Evolutionary conservation across 805 yeast species (phyloP).

Genomic region (Metschnikowia baotianmanensis): DNA sequence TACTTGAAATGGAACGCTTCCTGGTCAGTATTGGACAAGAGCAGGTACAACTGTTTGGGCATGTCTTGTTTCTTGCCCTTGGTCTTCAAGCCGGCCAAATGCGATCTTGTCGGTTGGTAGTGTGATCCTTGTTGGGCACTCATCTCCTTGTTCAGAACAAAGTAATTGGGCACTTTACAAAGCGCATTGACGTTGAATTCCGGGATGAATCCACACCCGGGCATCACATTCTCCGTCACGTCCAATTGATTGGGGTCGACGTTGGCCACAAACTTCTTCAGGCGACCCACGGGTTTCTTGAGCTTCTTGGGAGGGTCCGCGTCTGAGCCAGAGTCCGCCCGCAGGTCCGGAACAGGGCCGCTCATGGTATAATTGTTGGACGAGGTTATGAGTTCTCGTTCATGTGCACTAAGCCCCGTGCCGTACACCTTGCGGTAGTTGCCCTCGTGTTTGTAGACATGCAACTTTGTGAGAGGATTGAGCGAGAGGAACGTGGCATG

Average conservation of each 20-base stretch:
- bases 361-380: conserved; percentile 28
- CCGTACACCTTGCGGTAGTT: conserved; percentile 18
- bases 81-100: conserved; percentile 13
- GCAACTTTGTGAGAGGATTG: conserved; percentile 33
- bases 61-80: conserved; percentile 28
- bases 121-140: conserved; percentile 21
- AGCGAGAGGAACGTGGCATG: conserved; percentile 38
- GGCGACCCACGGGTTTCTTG: conserved; percentile 24
- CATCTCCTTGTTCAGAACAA: conserved; percentile 30
- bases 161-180: conserved; percentile 44
- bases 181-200: conserved; percentile 40
- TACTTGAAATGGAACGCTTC: conserved; percentile 38
- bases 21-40: conserved; percentile 34
- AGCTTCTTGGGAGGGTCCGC: conserved; percentile 6
- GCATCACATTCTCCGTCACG: conserved; percentile 37
- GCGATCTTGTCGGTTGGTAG: conserved; percentile 12
- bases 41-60: conserved; percentile 35
- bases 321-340: neutral
- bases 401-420: conserved; percentile 30
- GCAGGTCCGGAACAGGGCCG: neutral
- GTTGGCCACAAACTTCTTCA: conserved; percentile 29
- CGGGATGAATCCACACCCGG: conserved; percentile 44
- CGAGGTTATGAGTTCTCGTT: conserved; percentile 33
- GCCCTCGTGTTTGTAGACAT: conserved; percentile 32
- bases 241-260: conserved; percentile 42